These are phyloP conservation scores for Neurospora sp. DNA, from an alignment of 495 filamentous ascomycete species.

Conservation along the genomic window DNA sequence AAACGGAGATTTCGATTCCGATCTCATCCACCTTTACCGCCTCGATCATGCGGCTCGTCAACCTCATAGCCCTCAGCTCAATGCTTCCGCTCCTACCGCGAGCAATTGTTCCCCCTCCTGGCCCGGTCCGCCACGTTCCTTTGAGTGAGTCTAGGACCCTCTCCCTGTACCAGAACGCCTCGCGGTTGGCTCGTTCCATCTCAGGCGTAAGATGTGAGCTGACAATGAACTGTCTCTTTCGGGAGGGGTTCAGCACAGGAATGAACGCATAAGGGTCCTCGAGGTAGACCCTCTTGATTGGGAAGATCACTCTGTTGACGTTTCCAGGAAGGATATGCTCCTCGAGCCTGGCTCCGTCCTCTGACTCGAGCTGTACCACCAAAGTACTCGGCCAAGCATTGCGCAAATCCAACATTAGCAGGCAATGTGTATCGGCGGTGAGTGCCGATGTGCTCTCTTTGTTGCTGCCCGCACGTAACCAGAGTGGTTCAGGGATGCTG, in stretches of 20 bases:
- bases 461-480: conserved; percentile 21
- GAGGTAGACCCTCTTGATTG: conserved; percentile 66
- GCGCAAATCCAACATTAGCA: conserved; percentile 72
- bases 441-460: conserved; percentile 15
- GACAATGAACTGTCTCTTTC: conserved; percentile 80
- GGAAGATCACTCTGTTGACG: conserved; percentile 63
- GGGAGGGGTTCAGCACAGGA: conserved; percentile 65
- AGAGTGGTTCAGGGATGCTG: conserved; percentile 37
- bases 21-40: conserved; percentile 74
- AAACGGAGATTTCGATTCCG: conserved; percentile 51
- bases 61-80: conserved; percentile 62
- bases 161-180: conserved; percentile 90
- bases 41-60: conserved; percentile 73
- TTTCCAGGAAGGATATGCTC: conserved; percentile 68
- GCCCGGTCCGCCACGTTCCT: conserved; percentile 49
- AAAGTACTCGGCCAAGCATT: conserved; percentile 81
- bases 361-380: conserved; percentile 41
- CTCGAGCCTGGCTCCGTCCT: conserved; percentile 25
- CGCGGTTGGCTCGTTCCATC: conserved; percentile 63
- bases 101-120: conserved; percentile 29
- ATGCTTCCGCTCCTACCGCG: conserved; percentile 53
- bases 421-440: conserved; percentile 54
- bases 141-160: conserved; percentile 62
- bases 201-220: conserved; percentile 72
- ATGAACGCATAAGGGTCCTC: conserved; percentile 68